Evolutionary conservation across 2,329 filamentous ascomycete species (phyloP), one percentile per base, ranked within the genome.

Genomic region (Aspergillus melleus): DNA sequence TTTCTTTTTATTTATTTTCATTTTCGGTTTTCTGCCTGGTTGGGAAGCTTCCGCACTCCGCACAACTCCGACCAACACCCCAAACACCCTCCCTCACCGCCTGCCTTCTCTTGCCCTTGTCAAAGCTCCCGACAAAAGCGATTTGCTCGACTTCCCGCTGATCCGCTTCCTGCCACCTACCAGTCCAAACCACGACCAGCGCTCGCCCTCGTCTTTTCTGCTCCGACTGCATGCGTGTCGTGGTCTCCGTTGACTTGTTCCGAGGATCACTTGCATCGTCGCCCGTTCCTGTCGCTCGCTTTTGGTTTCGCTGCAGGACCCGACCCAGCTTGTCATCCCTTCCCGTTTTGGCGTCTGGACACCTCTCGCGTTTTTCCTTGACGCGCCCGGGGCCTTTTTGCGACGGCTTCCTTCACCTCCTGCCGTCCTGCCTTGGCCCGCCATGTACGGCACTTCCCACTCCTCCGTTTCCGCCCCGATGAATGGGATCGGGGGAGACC

Each of bases 401-500:
- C 68, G 70, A 70, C 72, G 66, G 68, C 68, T 65, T 59, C 59
- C 55, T 65, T 60, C 58, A 60, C 66, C 65, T 61, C 59, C 61
- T 61, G 60, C 66, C 64, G 64, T 72, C 68, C 64, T 66, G 63
- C 64, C 62, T 68, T 70, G 63, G 70, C 70, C 66, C 69, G 72
- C 70, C 69, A 81, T 82, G 76, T 81, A 82, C 74, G 76, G 77
- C 71, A 74, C 78, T 57, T 72, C 77, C 67, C 77, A 79, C 62
- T 74, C 77, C 53, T 69, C 75, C 81, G 82, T 85, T 76, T 81
- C 84, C 77, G 83, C 86, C 78, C 84, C 88, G 77, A 89, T 88
- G 83, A 89, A 88, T 82, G 86, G 87, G 79, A 75, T 83, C 69
- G 77, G 74, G 66, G 73, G 71, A 60, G 78, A 79, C 59, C 73